Evolutionary conservation across 1,139 yeast species (phyloP).

Genomic region (Geotrichum klebahnii): DNA sequence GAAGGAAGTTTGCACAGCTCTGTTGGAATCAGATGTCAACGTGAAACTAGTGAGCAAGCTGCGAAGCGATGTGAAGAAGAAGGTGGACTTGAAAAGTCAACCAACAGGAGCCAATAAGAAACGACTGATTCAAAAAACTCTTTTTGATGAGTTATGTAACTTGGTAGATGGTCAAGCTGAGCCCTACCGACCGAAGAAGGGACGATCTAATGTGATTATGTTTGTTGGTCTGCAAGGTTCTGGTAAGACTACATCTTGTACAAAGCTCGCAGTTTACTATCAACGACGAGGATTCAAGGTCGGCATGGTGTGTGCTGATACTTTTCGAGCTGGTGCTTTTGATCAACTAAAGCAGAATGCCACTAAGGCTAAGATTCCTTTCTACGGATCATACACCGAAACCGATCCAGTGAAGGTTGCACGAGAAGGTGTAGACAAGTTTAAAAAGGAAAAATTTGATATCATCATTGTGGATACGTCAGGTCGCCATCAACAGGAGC

Average conservation of each 20-base stretch:
- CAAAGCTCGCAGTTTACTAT: conserved; percentile 90
- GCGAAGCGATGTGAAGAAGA: conserved; percentile 65
- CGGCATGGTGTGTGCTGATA: conserved; percentile 97
- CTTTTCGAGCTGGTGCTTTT: conserved; percentile 98
- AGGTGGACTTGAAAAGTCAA: conserved; percentile 51
- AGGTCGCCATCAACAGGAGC: conserved; percentile 96
- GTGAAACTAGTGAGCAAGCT: conserved; percentile 73
- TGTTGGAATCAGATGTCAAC: conserved; percentile 89
- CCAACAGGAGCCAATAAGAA: conserved; percentile 56
- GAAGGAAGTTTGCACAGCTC: conserved; percentile 84
- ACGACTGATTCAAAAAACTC: conserved; percentile 81
- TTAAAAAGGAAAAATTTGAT: conserved; percentile 87
- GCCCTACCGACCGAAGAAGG: conserved; percentile 84
- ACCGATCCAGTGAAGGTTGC: conserved; percentile 95
- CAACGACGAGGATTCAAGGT: conserved; percentile 91
- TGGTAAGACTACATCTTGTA: conserved; percentile 97
- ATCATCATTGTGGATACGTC: conserved; percentile 95
- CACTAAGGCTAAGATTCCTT: conserved; percentile 89
- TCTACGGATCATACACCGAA: conserved; percentile 90
- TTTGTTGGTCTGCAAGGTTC: conserved; percentile 98
- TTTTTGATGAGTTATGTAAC: conserved; percentile 84
- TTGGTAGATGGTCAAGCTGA: conserved; percentile 63
- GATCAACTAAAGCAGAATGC: conserved; percentile 98
- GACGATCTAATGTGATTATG: conserved; percentile 73
- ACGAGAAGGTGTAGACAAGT: conserved; percentile 83